Base-by-base conservation (phyloP, 208 protist genomes). In the Porcisia hertigi region DNA sequence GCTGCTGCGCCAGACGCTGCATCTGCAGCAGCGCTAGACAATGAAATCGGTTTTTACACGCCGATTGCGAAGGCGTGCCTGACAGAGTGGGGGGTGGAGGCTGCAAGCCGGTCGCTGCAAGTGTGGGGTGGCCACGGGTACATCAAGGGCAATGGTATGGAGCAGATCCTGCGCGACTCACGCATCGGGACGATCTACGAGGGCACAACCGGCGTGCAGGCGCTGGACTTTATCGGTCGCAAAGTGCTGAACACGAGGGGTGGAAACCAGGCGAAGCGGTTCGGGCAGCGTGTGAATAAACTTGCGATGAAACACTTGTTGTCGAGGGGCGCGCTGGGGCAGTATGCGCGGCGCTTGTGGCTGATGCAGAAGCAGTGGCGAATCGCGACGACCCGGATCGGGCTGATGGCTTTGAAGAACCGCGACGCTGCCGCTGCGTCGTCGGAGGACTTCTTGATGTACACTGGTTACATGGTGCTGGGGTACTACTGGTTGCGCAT, bases 401-500 rank as follows among this genome's bases (percentile, higher is more conserved):
- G 75, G 8, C 63, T 86, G 49, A 74, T 76, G 39, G 83, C 88
- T 3, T 47, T 85, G 71, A 83, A 74, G 52, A 80, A 96, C 76
- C 72, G 69, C 30, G 86, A 95, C 52, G 58, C 71, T 12, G 85
- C 87, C 12, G 85, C 79, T 0, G 82, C 85, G 5, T 73, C 88
- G 2, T 86, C 88, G 43, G 89, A 95, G 75, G 90, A 96, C 75
- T 85, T 94, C 69, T 74, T 97, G 49, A 92, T 96, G 88, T 93
- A 86, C 85, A 85, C 88, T 20, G 94, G 92, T 34, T 96, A 96
- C 79, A 75, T 97, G 57, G 81, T 82, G 0, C 83, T 97, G 0
- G 90, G 83, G 18, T 93, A 90, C 83, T 93, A 97, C 82, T 97
- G 94, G 94, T 85, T 96, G 80, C 90, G 83, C 53, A 94, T 96